Evolutionary conservation across 176 grass and related monocot genomes (phyloP).

Genomic region (Carex myosuroides): DNA sequence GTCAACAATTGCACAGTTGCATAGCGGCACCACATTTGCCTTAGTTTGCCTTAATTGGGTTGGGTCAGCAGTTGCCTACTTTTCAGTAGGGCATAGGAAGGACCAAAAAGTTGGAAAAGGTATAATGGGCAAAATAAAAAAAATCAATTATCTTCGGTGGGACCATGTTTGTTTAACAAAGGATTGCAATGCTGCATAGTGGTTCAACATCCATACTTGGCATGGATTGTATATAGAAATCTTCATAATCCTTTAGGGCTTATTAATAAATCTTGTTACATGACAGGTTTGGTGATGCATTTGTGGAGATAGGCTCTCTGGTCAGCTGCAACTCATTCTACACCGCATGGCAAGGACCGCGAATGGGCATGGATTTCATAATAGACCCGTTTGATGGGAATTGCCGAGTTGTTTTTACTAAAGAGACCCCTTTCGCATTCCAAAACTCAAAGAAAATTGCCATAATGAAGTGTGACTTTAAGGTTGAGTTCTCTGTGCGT

Average conservation of each 20-base stretch:
- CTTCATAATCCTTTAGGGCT: neutral
- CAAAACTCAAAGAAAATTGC: constrained; percentile 21
- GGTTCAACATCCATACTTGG: neutral
- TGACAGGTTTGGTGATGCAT: constrained; percentile 41
- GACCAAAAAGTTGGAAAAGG: neutral
- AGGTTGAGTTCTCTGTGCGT: constrained; percentile 53
- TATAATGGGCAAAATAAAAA: neutral
- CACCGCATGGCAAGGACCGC: constrained; percentile 50
- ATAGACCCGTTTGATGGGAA: constrained; percentile 66
- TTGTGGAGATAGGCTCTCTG: constrained; percentile 52
- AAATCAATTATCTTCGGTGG: neutral
- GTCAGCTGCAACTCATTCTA: constrained; percentile 31
- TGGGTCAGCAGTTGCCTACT: neutral
- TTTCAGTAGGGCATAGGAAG: neutral
- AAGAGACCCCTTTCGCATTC: constrained; percentile 51
- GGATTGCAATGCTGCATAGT: neutral
- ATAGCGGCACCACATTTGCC: neutral
- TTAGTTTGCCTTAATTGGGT: neutral
- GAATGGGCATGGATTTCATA: constrained; percentile 36
- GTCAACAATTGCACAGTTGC: neutral
- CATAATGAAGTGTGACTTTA: constrained; percentile 54
- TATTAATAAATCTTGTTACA: neutral
- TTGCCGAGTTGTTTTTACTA: constrained; percentile 55
- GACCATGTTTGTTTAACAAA: neutral
- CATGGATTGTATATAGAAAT: neutral